Conservation (phyloP, 2,329 filamentous ascomycete genomes). For the Escovopsis weberi region DNA sequence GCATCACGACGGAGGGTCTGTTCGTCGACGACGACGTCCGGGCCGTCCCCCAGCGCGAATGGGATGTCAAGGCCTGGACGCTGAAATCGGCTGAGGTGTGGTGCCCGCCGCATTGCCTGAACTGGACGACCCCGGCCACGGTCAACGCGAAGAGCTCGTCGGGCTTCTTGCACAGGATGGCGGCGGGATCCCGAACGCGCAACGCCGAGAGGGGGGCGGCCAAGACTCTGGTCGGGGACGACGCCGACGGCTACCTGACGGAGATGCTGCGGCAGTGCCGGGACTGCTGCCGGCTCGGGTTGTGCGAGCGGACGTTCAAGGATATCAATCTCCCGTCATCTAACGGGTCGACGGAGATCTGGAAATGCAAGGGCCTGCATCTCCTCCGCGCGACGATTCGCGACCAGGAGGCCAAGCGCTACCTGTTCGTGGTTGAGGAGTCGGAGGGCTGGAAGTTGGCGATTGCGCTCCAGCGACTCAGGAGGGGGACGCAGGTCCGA, state of each 20-base stretch:
- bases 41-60: slow-evolving; percentile 84
- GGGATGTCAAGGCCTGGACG: slow-evolving; percentile 98
- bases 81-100: slow-evolving; percentile 85
- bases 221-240: slow-evolving; percentile 44
- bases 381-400: slow-evolving; percentile 48
- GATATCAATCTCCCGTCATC: slow-evolving; percentile 27
- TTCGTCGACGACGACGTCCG: slow-evolving; percentile 96
- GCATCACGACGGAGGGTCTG: slow-evolving; percentile 83
- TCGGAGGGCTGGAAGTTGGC: slow-evolving; percentile 56
- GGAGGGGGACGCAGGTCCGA: slow-evolving; percentile 44
- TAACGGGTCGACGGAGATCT: slow-evolving; percentile 35
- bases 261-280: slow-evolving; percentile 52
- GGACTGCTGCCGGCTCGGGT: slow-evolving; percentile 43
- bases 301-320: slow-evolving; percentile 30
- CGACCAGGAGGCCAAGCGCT: slow-evolving; percentile 52
- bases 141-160: slow-evolving; percentile 25
- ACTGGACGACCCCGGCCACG: slow-evolving; percentile 24
- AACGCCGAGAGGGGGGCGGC: slow-evolving; percentile 32
- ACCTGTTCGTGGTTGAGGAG: slow-evolving; percentile 49
- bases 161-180: slow-evolving; percentile 32
- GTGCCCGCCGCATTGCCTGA: slow-evolving; percentile 52
- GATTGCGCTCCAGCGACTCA: slow-evolving; percentile 43
- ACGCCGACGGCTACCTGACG: slow-evolving; percentile 49
- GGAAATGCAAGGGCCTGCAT: slow-evolving; percentile 42
- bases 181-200: slow-evolving; percentile 30